Base-by-base conservation (phyloP, 73 alveolate genomes). In the Tetrahymena borealis region DNA sequence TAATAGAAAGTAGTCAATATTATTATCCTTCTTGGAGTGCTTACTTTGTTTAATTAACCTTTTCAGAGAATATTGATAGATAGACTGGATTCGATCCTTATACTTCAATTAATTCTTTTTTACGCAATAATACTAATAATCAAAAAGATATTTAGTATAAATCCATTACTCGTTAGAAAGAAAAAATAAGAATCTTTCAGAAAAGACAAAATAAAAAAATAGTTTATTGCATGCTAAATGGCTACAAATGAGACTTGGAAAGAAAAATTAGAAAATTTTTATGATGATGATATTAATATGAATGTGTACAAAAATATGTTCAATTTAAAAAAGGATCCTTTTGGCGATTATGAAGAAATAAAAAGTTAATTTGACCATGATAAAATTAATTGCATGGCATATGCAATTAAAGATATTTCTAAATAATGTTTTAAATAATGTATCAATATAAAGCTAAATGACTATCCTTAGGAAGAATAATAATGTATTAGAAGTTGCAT, bases 1-100 rank as follows among this genome's bases (percentile, higher is more conserved):
- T 60, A 60, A 60, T 60, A 35, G 28, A 24, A 60, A 60, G 85
- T 28, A 3, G 1, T 60, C 10, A 60, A 60, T 60, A 60, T 60
- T 60, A 60, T 60, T 60, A 60, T 60, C 85, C 85, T 60, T 60
- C 85, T 60, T 60, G 85, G 85, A 60, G 85, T 60, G 85, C 28
- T 60, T 13, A 60, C 28, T 60, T 2, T 24, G 1, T 60, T 60
- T 60, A 24, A 24, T 60, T 60, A 24, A n/a, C 37, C n/a, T 60
- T n/a, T n/a, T n/a, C n/a, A n/a, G n/a, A n/a, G n/a, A n/a, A n/a
- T n/a, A n/a, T n/a, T n/a, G n/a, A n/a, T n/a, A n/a, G n/a, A n/a
- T n/a, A n/a, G n/a, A n/a, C n/a, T n/a, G n/a, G n/a, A n/a, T n/a
- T n/a, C n/a, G n/a, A n/a, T n/a, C n/a, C n/a, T n/a, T n/a, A n/a